These are phyloP conservation scores for Paramyrothecium sp. DNA, from an alignment of 2,329 filamentous ascomycete genomes.

Conservation along the genomic window DNA sequence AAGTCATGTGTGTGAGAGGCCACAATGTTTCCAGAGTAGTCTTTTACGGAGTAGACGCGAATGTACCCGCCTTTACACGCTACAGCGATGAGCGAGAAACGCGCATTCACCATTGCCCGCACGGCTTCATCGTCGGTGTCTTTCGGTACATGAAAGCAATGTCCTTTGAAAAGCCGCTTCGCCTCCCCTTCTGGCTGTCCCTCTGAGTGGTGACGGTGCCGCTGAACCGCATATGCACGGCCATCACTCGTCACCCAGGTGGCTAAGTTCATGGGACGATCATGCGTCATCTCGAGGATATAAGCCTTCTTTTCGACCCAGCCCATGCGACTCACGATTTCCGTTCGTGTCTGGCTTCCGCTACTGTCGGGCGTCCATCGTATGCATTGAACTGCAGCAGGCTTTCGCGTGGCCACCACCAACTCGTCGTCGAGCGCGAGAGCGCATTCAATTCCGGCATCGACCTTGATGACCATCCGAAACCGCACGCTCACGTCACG, in stretches of 20 bases:
- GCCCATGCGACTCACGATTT: conserved; percentile 81
- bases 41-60: conserved; percentile 86
- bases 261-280: conserved; percentile 92
- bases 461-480: conserved; percentile 96
- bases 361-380: conserved; percentile 84
- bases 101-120: conserved; percentile 83
- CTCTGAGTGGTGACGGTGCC: conserved; percentile 44
- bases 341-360: conserved; percentile 84
- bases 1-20: conserved; percentile 75
- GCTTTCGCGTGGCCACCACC: conserved; percentile 86
- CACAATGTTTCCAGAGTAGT: conserved; percentile 91
- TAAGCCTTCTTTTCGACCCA: conserved; percentile 79
- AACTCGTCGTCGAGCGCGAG: conserved; percentile 90
- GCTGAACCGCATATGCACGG: conserved; percentile 86
- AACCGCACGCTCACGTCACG: conserved; percentile 88
- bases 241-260: conserved; percentile 92
- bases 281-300: conserved; percentile 84
- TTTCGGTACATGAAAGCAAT: conserved; percentile 82
- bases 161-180: conserved; percentile 78
- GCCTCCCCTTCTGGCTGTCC: conserved; percentile 44
- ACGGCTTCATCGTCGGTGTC: conserved; percentile 59
- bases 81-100: conserved; percentile 90
- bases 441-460: conserved; percentile 87
- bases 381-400: conserved; percentile 94
- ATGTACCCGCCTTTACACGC: conserved; percentile 79